Base-by-base conservation (phyloP, 768 basidiomycete species). In the Mycena vulgaris region DNA sequence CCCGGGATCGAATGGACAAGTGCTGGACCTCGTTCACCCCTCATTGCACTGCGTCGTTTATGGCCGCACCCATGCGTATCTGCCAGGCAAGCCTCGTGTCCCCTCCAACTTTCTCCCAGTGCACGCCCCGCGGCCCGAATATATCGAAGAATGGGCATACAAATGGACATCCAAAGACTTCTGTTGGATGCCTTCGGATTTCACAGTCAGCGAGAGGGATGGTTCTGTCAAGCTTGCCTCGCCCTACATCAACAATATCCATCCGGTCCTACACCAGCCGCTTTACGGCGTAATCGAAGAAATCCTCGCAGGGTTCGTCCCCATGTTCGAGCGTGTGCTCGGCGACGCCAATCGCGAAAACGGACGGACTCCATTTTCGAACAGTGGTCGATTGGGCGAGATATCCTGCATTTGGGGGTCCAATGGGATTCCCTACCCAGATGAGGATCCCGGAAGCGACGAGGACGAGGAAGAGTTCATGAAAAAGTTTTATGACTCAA, bases 41-140 rank as follows among this genome's bases (percentile, higher is more conserved):
- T 83, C 85, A 0, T 74, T 87, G 5, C 87, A 79, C 73, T 81
- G 81, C 31, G 66, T 85, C 5, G 79, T 82, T 1, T 85, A 85
- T 66, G 81, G 79, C 11, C 76, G 76, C 27, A 81, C 80, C 2
- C 72, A 78, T 47, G 42, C 67, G 6, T 65, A 64, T 31, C 40
- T 68, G 1, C 59, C 61, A 6, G 65, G 31, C 1, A 52, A 61
- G 48, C 49, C 52, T 11, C 72, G 52, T 10, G 28, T 47, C 49
- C 25, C 63, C 11, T 33, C 57, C 2, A 68, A 72, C 42, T 66
- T 72, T 45, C 62, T 68, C 16, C 70, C 67, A n/a, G 63, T 69
- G 7, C 30, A 7, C 14, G 37, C 37, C 5, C 66, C 66, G 21
- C 37, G 30, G 9, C 1, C 11, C 30, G 13, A 64, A 13, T 30